These are phyloP conservation scores for Sporothrix brasiliensis DNA, from an alignment of 2,329 filamentous ascomycete genomes.

Conservation along the genomic window DNA sequence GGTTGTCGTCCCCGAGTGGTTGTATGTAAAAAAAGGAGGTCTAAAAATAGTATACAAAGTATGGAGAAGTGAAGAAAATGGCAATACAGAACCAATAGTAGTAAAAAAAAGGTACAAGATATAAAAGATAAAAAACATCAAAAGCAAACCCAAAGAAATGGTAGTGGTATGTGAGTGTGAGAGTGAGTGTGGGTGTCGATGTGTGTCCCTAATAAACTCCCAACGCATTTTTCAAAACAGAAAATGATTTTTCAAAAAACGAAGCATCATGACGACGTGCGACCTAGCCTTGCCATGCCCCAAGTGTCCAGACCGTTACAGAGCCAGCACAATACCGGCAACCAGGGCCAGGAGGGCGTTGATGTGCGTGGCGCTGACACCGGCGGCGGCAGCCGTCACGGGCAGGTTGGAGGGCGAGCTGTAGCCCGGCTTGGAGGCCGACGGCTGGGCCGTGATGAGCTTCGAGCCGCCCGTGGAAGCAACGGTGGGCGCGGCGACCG, in stretches of 20 bases:
- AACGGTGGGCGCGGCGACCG: not conserved
- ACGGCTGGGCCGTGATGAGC: not conserved
- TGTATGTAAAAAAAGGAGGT: constrained; percentile 20
- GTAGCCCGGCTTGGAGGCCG: not conserved
- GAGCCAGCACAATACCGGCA: constrained; percentile 28
- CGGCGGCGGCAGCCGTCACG: constrained; percentile 33
- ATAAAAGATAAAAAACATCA: not conserved
- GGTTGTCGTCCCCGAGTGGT: constrained; percentile 10
- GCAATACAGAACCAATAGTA: no score
- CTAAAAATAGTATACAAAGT: constrained; percentile 25
- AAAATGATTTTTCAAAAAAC: constrained; percentile 17
- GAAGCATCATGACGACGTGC: constrained; percentile 2
- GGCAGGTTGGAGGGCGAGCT: constrained; percentile 5
- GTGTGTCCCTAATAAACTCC: constrained; percentile 15
- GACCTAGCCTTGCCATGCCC: not conserved
- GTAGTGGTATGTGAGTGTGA: constrained; percentile 3
- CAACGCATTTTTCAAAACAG: constrained; percentile 7
- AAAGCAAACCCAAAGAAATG: constrained; percentile 11
- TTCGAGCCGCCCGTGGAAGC: constrained; percentile 1
- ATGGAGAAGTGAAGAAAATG: constrained; percentile 29
- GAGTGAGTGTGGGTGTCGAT: not conserved
- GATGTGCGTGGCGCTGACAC: constrained; percentile 8
- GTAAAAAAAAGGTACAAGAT: constrained; percentile 10
- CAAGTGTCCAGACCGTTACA: constrained; percentile 21
- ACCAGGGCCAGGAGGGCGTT: constrained; percentile 25